These are phyloP conservation scores for Scenedesmus sp. DNA, from an alignment of 163 green algal genomes.

Conservation along the genomic window DNA sequence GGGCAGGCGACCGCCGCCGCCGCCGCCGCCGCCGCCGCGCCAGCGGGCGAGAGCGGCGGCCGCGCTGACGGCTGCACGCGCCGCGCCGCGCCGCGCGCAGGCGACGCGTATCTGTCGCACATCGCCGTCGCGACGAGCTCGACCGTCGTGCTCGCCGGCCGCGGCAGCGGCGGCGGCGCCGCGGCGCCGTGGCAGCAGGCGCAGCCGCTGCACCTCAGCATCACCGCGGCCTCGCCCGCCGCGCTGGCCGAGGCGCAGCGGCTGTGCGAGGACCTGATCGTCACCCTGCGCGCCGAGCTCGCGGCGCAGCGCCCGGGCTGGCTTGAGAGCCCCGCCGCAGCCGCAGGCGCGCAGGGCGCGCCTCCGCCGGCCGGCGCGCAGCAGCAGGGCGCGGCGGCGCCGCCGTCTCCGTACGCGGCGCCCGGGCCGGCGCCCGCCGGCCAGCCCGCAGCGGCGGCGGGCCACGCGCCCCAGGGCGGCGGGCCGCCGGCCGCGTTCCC, in stretches of 20 bases:
- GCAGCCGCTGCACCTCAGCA: slow-evolving; percentile 32
- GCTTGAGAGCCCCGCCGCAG: neutral
- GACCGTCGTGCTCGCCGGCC: slow-evolving; percentile 26
- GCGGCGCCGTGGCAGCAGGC: slow-evolving; percentile 3
- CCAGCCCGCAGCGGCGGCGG: neutral
- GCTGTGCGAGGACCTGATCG: slow-evolving; percentile 33
- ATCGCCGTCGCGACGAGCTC: slow-evolving; percentile 20
- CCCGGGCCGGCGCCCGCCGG: neutral
- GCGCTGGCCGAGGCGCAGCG: neutral
- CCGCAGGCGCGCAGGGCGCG: neutral
- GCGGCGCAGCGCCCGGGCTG: neutral
- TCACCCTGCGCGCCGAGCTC: slow-evolving; percentile 19
- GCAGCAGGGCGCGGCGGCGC: neutral
- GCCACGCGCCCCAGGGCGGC: neutral
- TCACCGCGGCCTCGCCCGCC: neutral
- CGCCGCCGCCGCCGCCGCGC: neutral
- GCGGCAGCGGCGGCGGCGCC: slow-evolving; percentile 14
- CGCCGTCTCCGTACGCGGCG: neutral
- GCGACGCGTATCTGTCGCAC: slow-evolving; percentile 20
- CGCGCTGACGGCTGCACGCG: neutral
- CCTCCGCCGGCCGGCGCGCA: neutral
- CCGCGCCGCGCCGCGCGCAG: neutral
- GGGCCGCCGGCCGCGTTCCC: neutral
- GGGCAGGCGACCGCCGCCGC: neutral
- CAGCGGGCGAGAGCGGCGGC: too few relatives aligned